Conservation (phyloP, 2,329 filamentous ascomycete genomes). For the Ophiostoma ips region DNA sequence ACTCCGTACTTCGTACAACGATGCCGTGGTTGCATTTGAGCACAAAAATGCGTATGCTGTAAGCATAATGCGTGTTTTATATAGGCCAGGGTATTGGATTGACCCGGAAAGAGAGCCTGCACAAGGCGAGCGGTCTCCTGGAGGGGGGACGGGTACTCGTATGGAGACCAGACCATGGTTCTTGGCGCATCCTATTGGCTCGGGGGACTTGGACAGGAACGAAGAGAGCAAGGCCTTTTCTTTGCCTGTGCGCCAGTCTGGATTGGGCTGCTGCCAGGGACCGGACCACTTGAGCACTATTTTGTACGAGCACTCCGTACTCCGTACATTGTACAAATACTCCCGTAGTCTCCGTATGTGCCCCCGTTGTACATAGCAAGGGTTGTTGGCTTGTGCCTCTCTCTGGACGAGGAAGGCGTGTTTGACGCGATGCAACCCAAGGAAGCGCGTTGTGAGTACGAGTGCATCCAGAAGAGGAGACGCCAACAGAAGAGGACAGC, state of each 20-base stretch:
- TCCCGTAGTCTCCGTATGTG: background rate
- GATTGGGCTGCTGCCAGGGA: constrained; percentile 1
- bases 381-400: no score
- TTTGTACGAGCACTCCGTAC: background rate
- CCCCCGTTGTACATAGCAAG: background rate
- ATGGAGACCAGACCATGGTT: no score
- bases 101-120: no score
- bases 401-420: no score
- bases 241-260: background rate
- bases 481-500: no score
- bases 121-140: constrained; percentile 3
- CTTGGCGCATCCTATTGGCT: constrained; percentile 4
- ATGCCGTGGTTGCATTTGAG: no score
- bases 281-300: background rate
- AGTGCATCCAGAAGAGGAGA: background rate
- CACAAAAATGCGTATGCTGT: no score
- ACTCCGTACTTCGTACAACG: no score
- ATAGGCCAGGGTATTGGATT: no score
- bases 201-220: no score
- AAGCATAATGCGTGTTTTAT: no score
- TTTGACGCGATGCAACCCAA: constrained; percentile 6
- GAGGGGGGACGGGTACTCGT: background rate
- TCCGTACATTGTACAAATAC: background rate
- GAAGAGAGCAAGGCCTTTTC: no score
- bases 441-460: background rate